Evolutionary conservation across 208 protist genomes (phyloP).

Genomic region (Trichomonas tenax): DNA sequence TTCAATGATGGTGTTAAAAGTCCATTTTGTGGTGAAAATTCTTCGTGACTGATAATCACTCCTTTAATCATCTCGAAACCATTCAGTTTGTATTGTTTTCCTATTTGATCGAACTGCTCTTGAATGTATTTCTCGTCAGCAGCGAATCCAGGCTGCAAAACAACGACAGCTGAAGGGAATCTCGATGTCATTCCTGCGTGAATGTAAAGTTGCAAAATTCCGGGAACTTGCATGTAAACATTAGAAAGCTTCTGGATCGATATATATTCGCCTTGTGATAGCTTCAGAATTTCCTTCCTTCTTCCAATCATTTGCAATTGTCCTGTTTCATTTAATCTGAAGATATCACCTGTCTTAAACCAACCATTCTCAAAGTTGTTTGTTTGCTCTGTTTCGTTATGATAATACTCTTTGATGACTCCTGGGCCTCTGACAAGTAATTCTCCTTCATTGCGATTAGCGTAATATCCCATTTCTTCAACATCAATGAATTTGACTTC

Average conservation of each 20-base stretch:
- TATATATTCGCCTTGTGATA: conserved; percentile 21
- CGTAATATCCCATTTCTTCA: not conserved
- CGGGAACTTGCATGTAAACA: not conserved
- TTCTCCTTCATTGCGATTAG: not conserved
- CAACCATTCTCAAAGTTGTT: not conserved
- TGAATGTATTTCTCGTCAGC: not conserved
- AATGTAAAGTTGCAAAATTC: not conserved
- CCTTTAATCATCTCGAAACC: conserved; percentile 29
- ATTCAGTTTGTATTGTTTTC: not conserved
- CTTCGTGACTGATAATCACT: conserved; percentile 15
- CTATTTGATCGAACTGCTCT: not conserved
- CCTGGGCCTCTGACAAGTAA: not conserved
- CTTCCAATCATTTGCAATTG: not conserved
- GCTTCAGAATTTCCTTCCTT: not conserved
- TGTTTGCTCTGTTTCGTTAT: not conserved
- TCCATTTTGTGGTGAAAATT: conserved; percentile 34
- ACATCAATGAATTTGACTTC: not conserved
- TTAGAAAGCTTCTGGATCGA: not conserved
- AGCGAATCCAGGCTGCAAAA: not conserved
- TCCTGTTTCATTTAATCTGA: not conserved
- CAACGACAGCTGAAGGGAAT: not conserved
- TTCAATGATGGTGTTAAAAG: conserved; percentile 39
- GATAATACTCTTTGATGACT: not conserved
- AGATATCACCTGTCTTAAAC: conserved; percentile 9
- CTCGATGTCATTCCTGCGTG: not conserved